Conservation (phyloP, 192 early-diverging fungal genomes). For the Coemansia sp. region DNA sequence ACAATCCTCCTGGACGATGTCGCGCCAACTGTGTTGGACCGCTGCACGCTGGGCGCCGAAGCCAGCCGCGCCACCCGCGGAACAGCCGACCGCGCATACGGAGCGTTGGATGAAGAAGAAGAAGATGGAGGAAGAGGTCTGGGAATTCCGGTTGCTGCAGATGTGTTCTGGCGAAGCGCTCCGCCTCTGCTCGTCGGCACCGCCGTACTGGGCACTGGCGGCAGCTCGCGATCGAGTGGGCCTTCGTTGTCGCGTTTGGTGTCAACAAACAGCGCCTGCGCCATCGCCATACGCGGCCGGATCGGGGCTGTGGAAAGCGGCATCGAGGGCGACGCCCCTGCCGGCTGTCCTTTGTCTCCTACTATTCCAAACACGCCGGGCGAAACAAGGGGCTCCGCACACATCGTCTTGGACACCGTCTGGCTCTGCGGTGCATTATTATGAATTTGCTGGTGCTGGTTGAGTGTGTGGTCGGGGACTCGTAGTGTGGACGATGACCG, state of each 20-base stretch:
- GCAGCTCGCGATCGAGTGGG: not conserved
- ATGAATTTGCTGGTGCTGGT: not conserved
- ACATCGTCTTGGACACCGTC: not conserved
- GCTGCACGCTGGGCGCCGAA: not conserved
- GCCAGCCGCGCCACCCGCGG: not conserved
- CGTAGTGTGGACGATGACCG: slow-evolving; percentile 11
- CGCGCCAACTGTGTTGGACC: not conserved
- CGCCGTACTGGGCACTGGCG: too few relatives aligned
- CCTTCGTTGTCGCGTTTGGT: not conserved
- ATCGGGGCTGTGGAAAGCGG: not conserved
- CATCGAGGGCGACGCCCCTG: too few relatives aligned
- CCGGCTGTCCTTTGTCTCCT: not conserved
- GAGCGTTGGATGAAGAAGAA: not conserved
- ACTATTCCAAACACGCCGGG: not conserved
- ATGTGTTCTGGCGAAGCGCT: too few relatives aligned
- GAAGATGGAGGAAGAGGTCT: not conserved
- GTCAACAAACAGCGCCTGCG: not conserved
- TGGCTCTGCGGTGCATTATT: too few relatives aligned
- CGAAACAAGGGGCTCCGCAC: not conserved
- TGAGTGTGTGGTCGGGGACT: not conserved
- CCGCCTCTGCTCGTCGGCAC: too few relatives aligned
- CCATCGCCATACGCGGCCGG: not conserved
- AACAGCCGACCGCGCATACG: not conserved
- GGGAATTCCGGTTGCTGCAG: not conserved
- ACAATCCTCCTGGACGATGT: not conserved